A percentile compares a stretch with the other conserved stretches of the same genome.
Conservation (phyloP, 495 filamentous ascomycete genomes). For the Filosporella fistucella region DNA sequence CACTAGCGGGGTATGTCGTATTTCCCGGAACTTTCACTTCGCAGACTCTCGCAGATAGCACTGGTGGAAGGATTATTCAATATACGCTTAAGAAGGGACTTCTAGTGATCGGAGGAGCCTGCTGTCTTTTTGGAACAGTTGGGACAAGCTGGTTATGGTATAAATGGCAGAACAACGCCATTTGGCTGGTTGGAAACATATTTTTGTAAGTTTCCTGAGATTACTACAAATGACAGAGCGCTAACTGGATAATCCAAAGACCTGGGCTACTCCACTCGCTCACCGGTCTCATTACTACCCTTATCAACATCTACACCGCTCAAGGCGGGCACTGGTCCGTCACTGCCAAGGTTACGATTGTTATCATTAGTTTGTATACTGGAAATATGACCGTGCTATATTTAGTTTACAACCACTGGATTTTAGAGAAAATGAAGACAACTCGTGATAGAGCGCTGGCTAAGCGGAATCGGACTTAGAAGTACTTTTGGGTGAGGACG, state of each 20-base stretch:
- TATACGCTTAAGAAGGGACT: background rate
- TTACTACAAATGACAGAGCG: background rate
- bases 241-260: constrained; percentile 9
- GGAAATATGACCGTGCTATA: constrained; percentile 7
- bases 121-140: background rate
- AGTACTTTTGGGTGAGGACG: background rate
- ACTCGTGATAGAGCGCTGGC: background rate
- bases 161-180: constrained; percentile 1
- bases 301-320: constrained; percentile 14
- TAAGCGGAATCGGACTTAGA: background rate
- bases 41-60: constrained; percentile 4
- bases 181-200: constrained; percentile 9
- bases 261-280: constrained; percentile 11
- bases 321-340: constrained; percentile 9
- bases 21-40: constrained; percentile 8
- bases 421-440: constrained; percentile 5
- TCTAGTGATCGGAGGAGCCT: constrained; percentile 1
- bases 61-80: constrained; percentile 6
- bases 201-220: constrained; percentile 13
- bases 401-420: constrained; percentile 12
- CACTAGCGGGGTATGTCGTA: constrained; percentile 9
- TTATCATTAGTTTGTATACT: no score
- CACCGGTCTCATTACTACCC: constrained; percentile 9
- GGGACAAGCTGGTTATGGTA: constrained; percentile 1
- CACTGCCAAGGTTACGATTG: constrained; percentile 10